Evolutionary conservation across 106 monocot species (phyloP), one percentile per base, ranked within the genome.

Genomic region (Vanilla planifolia): DNA sequence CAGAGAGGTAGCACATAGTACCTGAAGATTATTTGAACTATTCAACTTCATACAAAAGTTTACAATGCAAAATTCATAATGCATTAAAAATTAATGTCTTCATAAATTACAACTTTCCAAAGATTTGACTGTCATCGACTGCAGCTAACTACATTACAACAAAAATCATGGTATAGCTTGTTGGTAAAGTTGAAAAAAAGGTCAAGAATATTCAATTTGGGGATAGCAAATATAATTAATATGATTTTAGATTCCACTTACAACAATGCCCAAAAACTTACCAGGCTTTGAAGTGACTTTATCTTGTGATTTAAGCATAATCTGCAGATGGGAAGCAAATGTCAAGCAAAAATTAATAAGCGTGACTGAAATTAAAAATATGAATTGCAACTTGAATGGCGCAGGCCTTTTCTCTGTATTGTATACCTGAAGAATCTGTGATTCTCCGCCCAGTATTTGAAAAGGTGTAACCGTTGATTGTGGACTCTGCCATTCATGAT

Each of bases 391-490:
- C 26, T 8, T 3, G 6, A 25, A 36, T 53, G 5, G 37, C 40
- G 27, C 17, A 64, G 36, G 36, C 26, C 21, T 24, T 45, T 41
- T 15, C 23, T 37, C 11, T 11, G 15, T 8, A 24, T 15, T 36
- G 28, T 33, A 15, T 79, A 96, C 95, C 84, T 96, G 95, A 65
- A 96, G 79, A 56, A 96, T 76, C 66, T 96, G 95, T 48, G 86
- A 68, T 65, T 96, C 95, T 61, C 86, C 95, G 34, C 95, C 95
- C 45, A 90, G 66, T 86, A 96, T 87, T 39, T 96, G 95, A 68
- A 96, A 90, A 66, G 95, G 73, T 68, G 84, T 90, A 28, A 77
- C 80, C 15, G 68, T 35, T 64, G 74, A 63, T 71, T 87, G 64
- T 23, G 73, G 74, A 55, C 86, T 84, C 95, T 96, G 78, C 26